phyloP scores from a whole-genome alignment of 1,284 basidiomycete species.

The Trichosporon sp. region DNA sequence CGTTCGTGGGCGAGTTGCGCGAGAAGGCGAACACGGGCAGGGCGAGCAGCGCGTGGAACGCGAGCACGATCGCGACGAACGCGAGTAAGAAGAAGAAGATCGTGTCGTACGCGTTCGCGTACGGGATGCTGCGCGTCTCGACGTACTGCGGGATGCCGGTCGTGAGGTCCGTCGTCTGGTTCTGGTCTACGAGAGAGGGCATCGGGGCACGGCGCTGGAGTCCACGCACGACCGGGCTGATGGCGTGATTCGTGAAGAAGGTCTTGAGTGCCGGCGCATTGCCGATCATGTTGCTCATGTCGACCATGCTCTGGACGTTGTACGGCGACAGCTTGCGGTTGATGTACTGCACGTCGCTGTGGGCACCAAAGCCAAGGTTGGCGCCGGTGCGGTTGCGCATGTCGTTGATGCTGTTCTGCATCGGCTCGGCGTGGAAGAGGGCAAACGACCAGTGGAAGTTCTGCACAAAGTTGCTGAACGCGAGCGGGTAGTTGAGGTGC shows the following conservation, averaged over 20 bases:
- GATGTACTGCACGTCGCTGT: conserved; percentile 59
- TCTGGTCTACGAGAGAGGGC: conserved; percentile 59
- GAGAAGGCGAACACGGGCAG: conserved; percentile 47
- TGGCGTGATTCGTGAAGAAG: conserved; percentile 15
- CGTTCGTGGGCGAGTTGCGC: background rate
- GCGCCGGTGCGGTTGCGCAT: conserved; percentile 81
- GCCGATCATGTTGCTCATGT: background rate
- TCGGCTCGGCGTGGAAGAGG: conserved; percentile 62
- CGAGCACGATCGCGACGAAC: conserved; percentile 58
- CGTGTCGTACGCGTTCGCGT: conserved; percentile 78
- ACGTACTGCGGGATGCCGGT: conserved; percentile 77
- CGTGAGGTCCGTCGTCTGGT: conserved; percentile 51
- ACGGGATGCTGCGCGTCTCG: conserved; percentile 66
- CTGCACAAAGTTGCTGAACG: conserved; percentile 70
- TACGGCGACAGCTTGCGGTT: conserved; percentile 75
- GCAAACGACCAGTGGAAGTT: conserved; percentile 90
- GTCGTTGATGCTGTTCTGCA: conserved; percentile 73
- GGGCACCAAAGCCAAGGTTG: conserved; percentile 60
- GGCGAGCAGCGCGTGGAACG: conserved; percentile 57
- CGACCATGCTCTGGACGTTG: conserved; percentile 49
- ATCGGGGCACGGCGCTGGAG: conserved; percentile 54
- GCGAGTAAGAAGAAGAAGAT: conserved; percentile 68
- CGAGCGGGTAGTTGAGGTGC: conserved; percentile 77
- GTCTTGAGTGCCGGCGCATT: conserved; percentile 53
- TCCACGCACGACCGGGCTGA: background rate